Percentiles rank a stretch among this genome's conserved stretches.
Conservation (phyloP, 2,329 filamentous ascomycete genomes). For the Penicillium crustosum region DNA sequence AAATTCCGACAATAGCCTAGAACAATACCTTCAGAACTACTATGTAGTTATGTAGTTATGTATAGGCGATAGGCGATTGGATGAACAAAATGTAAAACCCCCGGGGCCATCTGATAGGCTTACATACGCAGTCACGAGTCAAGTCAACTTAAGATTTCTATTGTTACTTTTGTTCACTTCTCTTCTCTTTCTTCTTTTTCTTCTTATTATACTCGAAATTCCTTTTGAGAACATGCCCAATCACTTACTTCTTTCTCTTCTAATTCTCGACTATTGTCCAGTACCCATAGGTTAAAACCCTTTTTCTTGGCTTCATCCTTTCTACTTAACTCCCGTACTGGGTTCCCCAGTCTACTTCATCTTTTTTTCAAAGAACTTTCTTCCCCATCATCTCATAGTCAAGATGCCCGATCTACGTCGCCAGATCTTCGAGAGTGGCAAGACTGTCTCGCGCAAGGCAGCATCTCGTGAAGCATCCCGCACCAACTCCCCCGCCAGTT, state of each 20-base stretch:
- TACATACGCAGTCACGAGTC: conserved; percentile 7
- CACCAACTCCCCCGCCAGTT: conserved; percentile 53
- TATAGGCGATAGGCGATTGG: too few species aligned
- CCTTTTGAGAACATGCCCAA: conserved; percentile 1
- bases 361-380: background rate
- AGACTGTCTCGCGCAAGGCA: conserved; percentile 64
- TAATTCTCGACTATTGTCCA: background rate
- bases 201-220: background rate
- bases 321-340: background rate
- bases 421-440: conserved; percentile 63
- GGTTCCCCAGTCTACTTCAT: background rate
- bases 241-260: background rate
- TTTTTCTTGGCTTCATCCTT: background rate
- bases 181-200: background rate
- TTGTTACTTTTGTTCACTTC: background rate
- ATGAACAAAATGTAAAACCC: too few species aligned
- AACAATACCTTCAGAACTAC: too few species aligned
- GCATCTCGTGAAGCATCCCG: conserved; percentile 56
- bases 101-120: background rate
- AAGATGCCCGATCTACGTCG: conserved; percentile 53
- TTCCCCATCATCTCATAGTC: conserved; percentile 1
- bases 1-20: too few species aligned
- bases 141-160: too few species aligned
- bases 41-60: too few species aligned
- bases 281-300: conserved; percentile 3